Evolutionary conservation across 2,329 filamentous ascomycete species (phyloP).

Genomic region (Esteya vermicola): DNA sequence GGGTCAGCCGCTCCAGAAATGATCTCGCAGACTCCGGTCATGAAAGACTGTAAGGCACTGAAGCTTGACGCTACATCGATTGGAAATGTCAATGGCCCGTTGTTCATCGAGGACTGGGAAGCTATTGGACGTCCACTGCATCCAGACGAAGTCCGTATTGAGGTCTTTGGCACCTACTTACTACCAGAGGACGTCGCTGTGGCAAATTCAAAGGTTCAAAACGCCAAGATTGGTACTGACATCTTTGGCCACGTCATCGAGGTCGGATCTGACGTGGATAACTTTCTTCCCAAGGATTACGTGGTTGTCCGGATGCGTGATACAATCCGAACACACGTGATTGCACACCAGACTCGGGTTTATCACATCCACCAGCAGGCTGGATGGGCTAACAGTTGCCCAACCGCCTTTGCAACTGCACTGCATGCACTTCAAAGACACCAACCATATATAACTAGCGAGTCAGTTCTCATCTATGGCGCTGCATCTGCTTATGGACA

Average conservation of each 20-base stretch:
- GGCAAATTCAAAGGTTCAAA: constrained; percentile 2
- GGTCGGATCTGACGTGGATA: constrained; percentile 18
- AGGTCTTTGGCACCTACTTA: constrained; percentile 21
- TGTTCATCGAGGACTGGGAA: constrained; percentile 10
- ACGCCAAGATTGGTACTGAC: constrained; percentile 18
- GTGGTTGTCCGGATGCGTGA: constrained; percentile 26
- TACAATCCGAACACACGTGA: constrained; percentile 20
- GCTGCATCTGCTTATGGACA: constrained; percentile 28
- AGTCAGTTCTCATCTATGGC: constrained; percentile 27
- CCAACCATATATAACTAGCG: constrained; percentile 13
- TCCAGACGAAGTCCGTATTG: constrained; percentile 24
- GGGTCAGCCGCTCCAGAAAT: neutral
- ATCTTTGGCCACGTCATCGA: constrained; percentile 22
- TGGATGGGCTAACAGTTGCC: constrained; percentile 15
- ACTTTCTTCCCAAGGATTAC: constrained; percentile 21
- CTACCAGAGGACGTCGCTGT: constrained; percentile 22
- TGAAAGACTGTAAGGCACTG: neutral
- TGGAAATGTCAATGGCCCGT: constrained; percentile 6
- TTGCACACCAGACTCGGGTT: constrained; percentile 22
- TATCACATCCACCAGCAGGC: constrained; percentile 10
- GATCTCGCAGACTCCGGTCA: neutral
- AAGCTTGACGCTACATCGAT: constrained; percentile 9
- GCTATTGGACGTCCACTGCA: constrained; percentile 9
- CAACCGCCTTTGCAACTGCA: constrained; percentile 25
- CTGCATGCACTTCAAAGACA: constrained; percentile 24